Evolutionary conservation across 768 basidiomycete species (phyloP), one percentile per base, ranked within the genome.

Genomic region (Russula foetens): DNA sequence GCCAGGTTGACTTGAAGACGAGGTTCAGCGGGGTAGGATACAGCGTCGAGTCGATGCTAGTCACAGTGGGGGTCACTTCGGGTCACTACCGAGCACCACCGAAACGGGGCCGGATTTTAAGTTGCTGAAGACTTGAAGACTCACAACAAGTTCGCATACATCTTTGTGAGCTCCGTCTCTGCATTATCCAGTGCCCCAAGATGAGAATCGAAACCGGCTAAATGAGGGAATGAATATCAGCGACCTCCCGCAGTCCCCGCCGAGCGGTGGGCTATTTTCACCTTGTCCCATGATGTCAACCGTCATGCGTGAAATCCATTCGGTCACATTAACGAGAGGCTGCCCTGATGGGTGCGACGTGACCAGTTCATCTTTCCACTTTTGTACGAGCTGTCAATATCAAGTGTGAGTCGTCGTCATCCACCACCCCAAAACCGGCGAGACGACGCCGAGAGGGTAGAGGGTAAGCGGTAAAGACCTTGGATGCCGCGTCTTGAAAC

Each of bases 211-310:
- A 70, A 70, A 14, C 67, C 69, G 28, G 69, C 68, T 69, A 39
- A 52, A 57, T 17, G 31, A 7, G 15, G 12, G 9, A 31, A n/a
- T n/a, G n/a, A 41, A 41, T 4, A 4, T 64, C 50, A 19, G 28
- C 15, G 41, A 29, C 29, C 28, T 17, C 23, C 26, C 35, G 2
- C 9, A 11, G 11, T 41, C 17, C 46, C 15, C 4, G 28, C 23
- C 9, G 31, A 17, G n/a, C 2, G 48, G 12, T 17, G 26, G 19
- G 51, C 6, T n/a, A 6, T 28, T 31, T 28, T 47, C 28, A 69
- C 68, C 66, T 53, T 69, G 66, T 12, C 68, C 68, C n/a, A 71
- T 70, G 21, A 70, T 65, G 45, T 70, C 69, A n/a, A 70, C 53
- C 11, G 69, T 70, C 50, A 65, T 64, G 1, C 69, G 59, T 15